These are phyloP conservation scores for Clavispora asparagi DNA, from an alignment of 805 yeast species.

Conservation along the genomic window DNA sequence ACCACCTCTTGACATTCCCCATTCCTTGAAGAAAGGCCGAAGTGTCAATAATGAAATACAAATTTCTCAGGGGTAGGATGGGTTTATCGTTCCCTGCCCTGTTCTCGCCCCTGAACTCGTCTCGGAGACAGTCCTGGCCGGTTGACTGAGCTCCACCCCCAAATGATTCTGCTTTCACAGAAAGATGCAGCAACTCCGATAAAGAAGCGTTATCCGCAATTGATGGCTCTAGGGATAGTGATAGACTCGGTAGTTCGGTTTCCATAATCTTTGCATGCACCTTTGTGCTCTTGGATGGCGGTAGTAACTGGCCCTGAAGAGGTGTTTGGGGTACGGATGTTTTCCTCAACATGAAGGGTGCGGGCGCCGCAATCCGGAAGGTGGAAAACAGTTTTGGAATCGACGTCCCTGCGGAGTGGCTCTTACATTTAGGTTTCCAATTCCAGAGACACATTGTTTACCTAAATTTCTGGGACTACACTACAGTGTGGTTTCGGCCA, in stretches of 20 bases:
- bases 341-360: not conserved
- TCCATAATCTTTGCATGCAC: not conserved
- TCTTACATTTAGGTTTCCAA: too few species aligned
- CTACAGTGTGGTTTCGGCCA: not conserved
- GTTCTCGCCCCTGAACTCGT: too few species aligned
- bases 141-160: not conserved
- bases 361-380: too few species aligned
- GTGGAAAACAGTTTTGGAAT: too few species aligned
- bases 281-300: not conserved
- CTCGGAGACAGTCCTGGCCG: not conserved
- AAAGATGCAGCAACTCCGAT: not conserved
- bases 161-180: not conserved
- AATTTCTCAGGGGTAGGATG: slow-evolving; percentile 4
- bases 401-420: too few species aligned
- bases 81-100: too few species aligned
- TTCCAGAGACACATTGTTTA: not conserved
- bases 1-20: slow-evolving; percentile 65
- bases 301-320: not conserved
- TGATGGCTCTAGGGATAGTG: not conserved
- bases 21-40: slow-evolving; percentile 65
- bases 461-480: not conserved
- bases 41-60: slow-evolving; percentile 56
- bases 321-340: not conserved
- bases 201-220: not conserved
- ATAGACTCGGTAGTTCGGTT: not conserved